Percentiles rank a stretch among this genome's conserved stretches.
Evolutionary conservation across 139 green algal species (phyloP).

Genomic region (Chlorella ohadii): DNA sequence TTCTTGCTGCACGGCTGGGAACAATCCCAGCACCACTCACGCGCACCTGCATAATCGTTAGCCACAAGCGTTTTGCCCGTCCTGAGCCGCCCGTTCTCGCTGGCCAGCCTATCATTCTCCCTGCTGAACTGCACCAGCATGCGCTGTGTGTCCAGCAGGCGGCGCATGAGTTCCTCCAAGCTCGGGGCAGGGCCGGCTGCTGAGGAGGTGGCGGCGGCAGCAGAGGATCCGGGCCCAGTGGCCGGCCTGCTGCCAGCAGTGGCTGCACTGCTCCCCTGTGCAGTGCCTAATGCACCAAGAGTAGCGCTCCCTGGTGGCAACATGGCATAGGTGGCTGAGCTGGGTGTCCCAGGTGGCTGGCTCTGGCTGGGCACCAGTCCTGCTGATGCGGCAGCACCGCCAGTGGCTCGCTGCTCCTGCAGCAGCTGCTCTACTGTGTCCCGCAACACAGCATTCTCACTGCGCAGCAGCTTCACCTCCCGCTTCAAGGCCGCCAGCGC

Average conservation of each 20-base stretch:
- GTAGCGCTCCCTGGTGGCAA: neutral
- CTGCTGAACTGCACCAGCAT: slow-evolving; percentile 50
- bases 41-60: slow-evolving; percentile 54
- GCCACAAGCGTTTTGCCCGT: slow-evolving; percentile 31
- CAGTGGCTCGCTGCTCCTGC: slow-evolving; percentile 35
- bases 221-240: neutral
- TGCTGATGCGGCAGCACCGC: no score
- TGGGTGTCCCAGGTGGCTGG: neutral
- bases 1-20: no score
- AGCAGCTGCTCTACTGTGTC: slow-evolving; percentile 40
- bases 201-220: neutral
- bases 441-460: slow-evolving; percentile 61
- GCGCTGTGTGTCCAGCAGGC: slow-evolving; percentile 47
- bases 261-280: neutral
- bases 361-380: slow-evolving; percentile 38
- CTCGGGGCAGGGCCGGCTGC: neutral
- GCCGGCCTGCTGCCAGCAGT: neutral
- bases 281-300: neutral
- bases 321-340: neutral
- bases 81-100: slow-evolving; percentile 66
- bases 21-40: neutral
- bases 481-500: slow-evolving; percentile 65
- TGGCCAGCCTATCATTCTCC: slow-evolving; percentile 76
- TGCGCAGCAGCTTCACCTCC: slow-evolving; percentile 82
- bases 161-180: neutral